Evolutionary conservation across 345 rosid genomes (phyloP).

Genomic region (Eucalyptus viminalis): DNA sequence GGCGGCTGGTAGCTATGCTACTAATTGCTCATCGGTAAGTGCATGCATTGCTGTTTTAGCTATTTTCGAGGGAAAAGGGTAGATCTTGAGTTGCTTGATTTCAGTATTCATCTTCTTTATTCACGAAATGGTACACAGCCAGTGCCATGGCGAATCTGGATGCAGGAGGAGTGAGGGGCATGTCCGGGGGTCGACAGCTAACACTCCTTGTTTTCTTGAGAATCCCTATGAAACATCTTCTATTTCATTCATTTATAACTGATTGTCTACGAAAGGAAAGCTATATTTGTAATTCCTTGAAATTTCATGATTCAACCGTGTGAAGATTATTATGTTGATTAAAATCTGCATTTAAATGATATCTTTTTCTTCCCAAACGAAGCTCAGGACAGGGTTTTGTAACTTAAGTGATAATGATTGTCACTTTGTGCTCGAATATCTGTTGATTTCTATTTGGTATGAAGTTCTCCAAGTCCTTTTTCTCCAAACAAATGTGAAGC

Average conservation of each 20-base stretch:
- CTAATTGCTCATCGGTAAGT: conserved; percentile 45
- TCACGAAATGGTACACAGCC: not conserved
- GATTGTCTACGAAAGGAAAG: not conserved
- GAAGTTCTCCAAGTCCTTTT: not conserved
- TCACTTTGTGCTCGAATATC: not conserved
- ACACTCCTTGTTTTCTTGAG: not conserved
- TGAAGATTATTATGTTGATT: not conserved
- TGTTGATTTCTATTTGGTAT: not conserved
- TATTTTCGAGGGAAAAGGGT: not conserved
- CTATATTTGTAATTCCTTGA: not conserved
- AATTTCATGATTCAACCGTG: not conserved
- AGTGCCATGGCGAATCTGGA: not conserved
- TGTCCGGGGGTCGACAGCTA: not conserved
- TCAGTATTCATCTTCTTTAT: not conserved
- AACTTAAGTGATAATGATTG: not conserved
- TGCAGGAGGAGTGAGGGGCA: not conserved
- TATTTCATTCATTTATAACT: not conserved
- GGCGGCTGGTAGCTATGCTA: conserved; percentile 8
- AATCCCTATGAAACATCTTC: not conserved
- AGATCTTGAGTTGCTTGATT: not conserved
- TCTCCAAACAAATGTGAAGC: not conserved
- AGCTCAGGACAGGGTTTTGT: conserved; percentile 28
- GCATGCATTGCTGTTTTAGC: not conserved
- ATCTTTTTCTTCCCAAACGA: not conserved
- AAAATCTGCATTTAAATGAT: not conserved